phyloP scores from a whole-genome alignment of 1,284 basidiomycete species.

The Pseudomicrostroma phylloplanum region DNA sequence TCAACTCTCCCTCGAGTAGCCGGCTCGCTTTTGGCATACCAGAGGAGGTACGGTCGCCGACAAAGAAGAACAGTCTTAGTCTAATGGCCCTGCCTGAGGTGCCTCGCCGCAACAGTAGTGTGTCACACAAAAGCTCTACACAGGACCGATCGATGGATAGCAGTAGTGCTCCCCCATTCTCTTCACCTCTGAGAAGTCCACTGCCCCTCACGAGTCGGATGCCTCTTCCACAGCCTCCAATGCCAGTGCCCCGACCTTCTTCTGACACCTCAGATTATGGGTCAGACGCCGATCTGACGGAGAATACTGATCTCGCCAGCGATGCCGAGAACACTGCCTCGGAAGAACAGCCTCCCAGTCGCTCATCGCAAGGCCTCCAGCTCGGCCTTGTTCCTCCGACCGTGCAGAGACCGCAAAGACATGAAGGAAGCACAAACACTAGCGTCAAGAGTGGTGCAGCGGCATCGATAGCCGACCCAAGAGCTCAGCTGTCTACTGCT shows the following conservation, averaged over 20 bases:
- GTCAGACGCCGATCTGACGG: not conserved
- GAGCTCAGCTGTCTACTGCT: not conserved
- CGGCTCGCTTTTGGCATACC: too few relatives aligned
- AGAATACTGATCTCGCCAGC: not conserved
- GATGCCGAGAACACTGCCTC: not conserved
- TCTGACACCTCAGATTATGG: conserved; percentile 2
- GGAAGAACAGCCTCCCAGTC: not conserved
- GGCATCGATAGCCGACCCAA: too few relatives aligned
- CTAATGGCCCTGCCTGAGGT: not conserved
- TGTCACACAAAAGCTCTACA: not conserved
- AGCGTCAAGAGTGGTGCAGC: too few relatives aligned
- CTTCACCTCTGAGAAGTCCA: not conserved
- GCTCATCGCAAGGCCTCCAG: not conserved
- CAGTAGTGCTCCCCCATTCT: not conserved
- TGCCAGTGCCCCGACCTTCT: not conserved
- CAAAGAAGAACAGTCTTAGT: too few relatives aligned
- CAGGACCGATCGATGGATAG: not conserved
- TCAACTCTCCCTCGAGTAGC: too few relatives aligned
- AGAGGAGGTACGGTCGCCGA: too few relatives aligned
- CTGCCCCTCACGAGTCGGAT: not conserved
- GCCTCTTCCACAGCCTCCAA: not conserved
- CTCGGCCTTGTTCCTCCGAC: not conserved
- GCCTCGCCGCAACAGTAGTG: conserved; percentile 2
- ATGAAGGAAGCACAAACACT: too few relatives aligned
- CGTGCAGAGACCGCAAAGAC: not conserved